Evolutionary conservation across 1,284 basidiomycete genomes (phyloP), one percentile per base, ranked within the genome.

Genomic region (Moesziomyces sp.): DNA sequence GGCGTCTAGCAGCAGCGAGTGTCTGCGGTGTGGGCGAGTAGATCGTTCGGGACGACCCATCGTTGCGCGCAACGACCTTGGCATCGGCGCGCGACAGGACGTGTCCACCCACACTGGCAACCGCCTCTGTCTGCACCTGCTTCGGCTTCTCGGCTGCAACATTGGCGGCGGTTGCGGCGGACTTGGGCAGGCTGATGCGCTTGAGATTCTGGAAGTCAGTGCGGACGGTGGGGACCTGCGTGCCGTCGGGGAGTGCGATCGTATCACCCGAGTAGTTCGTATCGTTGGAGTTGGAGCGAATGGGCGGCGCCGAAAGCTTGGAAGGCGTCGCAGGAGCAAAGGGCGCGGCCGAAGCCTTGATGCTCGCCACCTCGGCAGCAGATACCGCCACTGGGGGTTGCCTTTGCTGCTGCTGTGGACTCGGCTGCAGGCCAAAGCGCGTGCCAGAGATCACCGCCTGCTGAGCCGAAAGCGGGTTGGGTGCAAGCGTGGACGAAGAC

Each of bases 151-250:
- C 63, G 4, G 45, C 23, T 5, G 33, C 49, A 11, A 30, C 9
- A 30, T 30, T 30, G 30, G 6, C 30, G 1, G 30, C 30, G 30
- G 30, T 30, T 14, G 14, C 13, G 14, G 35, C 16, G 21, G 45
- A n/a, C 33, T 53, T 59, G 18, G 68, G 60, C 21, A 68, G 49
- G 24, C 51, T 63, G 35, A 78, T 66, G 0, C 65, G 62, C 54
- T 64, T 74, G 26, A 78, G 50, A 38, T 78, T 78, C 33, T 70
- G 68, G 16, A 78, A 74, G 35, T 78, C 76, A 6, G 60, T 78
- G 3, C 76, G 50, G 33, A 73, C 43, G n/a, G 56, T 59, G 0
- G 76, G 73, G 5, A 77, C 51, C 49, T 74, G 59, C 7, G 58
- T 65, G 0, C 74, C 72, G 21, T 65, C 62, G 1, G 72, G 50